Percentiles rank a stretch among this genome's conserved stretches.
These are phyloP conservation scores for Geotrichum bryndzae DNA, from an alignment of 1,139 yeast species.

Conservation along the genomic window DNA sequence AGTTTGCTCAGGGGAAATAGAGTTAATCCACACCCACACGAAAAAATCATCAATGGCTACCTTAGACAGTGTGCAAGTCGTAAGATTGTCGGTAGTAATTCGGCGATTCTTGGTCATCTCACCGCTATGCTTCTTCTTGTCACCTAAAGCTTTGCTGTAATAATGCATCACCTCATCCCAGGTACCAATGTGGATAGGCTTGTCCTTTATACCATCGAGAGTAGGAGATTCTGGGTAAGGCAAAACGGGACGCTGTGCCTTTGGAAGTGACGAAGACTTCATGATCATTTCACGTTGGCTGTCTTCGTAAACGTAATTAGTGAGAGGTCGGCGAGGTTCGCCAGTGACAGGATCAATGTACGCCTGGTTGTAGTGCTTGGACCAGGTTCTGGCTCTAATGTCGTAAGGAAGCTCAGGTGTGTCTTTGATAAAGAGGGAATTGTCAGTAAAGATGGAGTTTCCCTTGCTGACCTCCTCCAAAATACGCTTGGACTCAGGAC, in stretches of 20 bases:
- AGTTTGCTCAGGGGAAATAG: slow-evolving; percentile 71
- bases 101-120: slow-evolving; percentile 14
- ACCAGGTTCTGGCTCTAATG: slow-evolving; percentile 43
- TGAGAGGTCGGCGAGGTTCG: slow-evolving; percentile 27
- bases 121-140: slow-evolving; percentile 3
- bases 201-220: background rate
- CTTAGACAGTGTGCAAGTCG: slow-evolving; percentile 52
- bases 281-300: slow-evolving; percentile 25
- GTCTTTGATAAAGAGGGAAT: slow-evolving; percentile 27
- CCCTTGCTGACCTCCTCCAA: slow-evolving; percentile 44
- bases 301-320: slow-evolving; percentile 32
- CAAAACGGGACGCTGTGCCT: slow-evolving; percentile 24
- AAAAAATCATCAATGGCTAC: slow-evolving; percentile 79
- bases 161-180: slow-evolving; percentile 13
- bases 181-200: slow-evolving; percentile 10
- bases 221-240: slow-evolving; percentile 27
- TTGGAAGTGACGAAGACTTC: slow-evolving; percentile 24
- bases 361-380: slow-evolving; percentile 35
- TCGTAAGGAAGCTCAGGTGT: slow-evolving; percentile 29
- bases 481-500: slow-evolving; percentile 68
- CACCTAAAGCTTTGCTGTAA: slow-evolving; percentile 12
- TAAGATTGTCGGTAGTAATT: slow-evolving; percentile 20
- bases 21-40: slow-evolving; percentile 86
- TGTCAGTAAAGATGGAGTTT: slow-evolving; percentile 30
- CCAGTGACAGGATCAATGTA: slow-evolving; percentile 31